Conservation (phyloP, 2,329 filamentous ascomycete species). For the Penicillium glabrum region DNA sequence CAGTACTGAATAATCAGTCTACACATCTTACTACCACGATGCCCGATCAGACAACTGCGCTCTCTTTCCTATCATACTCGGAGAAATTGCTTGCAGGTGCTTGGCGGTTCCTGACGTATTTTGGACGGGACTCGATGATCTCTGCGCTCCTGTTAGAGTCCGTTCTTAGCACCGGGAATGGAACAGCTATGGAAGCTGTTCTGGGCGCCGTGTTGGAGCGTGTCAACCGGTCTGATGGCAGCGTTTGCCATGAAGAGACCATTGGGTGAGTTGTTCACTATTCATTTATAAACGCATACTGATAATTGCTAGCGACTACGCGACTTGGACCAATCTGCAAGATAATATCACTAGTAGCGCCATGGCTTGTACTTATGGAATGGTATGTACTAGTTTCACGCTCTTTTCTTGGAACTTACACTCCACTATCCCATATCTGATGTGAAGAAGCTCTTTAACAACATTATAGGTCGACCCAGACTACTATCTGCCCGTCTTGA, state of each 20-base stretch:
- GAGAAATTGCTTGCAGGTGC: constrained; percentile 64
- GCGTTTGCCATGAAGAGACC: constrained; percentile 64
- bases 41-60: constrained; percentile 50
- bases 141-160: constrained; percentile 58
- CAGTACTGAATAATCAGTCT: constrained; percentile 53
- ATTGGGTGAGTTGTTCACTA: constrained; percentile 45
- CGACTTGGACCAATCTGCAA: constrained; percentile 59
- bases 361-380: constrained; percentile 59
- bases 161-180: constrained; percentile 56
- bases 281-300: not conserved
- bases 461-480: constrained; percentile 57
- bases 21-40: constrained; percentile 48
- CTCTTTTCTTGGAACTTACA: not conserved
- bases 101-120: constrained; percentile 68
- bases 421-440: not conserved
- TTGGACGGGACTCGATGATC: constrained; percentile 66
- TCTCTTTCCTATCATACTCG: constrained; percentile 65
- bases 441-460: not conserved
- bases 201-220: constrained; percentile 62
- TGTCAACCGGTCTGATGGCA: constrained; percentile 60
- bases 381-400: constrained; percentile 32
- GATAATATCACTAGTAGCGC: constrained; percentile 54
- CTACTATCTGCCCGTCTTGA: constrained; percentile 59
- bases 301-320: constrained; percentile 53
- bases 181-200: constrained; percentile 60